A percentile compares a stretch with the other conserved stretches of the same genome.
Conservation (phyloP, 1,284 basidiomycete genomes). For the Austroboletus novae-zelandiae region DNA sequence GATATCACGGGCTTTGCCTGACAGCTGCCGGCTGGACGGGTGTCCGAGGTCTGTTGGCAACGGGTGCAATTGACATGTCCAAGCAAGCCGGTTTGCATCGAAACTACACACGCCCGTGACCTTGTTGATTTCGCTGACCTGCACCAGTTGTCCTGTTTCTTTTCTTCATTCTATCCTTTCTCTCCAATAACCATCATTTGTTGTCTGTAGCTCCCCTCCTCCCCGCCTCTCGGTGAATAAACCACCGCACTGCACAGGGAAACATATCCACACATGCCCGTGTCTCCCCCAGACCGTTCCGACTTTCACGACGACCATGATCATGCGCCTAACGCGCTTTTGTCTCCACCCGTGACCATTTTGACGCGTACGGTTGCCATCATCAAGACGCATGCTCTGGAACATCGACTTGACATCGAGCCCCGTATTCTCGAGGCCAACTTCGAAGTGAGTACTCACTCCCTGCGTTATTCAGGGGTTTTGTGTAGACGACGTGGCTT, state of each 20-base stretch:
- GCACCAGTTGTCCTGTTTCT: slow-evolving; percentile 11
- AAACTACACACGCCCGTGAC: slow-evolving; percentile 11
- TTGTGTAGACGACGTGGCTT: neutral
- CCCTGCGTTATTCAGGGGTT: slow-evolving; percentile 8
- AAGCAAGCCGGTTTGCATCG: slow-evolving; percentile 10
- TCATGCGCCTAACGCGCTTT: slow-evolving; percentile 1
- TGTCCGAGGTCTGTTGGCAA: slow-evolving; percentile 29
- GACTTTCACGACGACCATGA: slow-evolving; percentile 12
- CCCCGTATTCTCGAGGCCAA: slow-evolving; percentile 68
- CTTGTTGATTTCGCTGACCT: slow-evolving; percentile 15
- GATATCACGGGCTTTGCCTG: neutral
- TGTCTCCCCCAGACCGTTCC: slow-evolving; percentile 14
- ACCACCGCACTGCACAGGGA: slow-evolving; percentile 8
- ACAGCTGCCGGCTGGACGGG: neutral
- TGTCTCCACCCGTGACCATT: slow-evolving; percentile 12
- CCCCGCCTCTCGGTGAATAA: neutral
- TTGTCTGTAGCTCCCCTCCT: slow-evolving; percentile 22
- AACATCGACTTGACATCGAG: slow-evolving; percentile 72
- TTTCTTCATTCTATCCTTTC: slow-evolving; percentile 6
- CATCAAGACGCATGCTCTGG: slow-evolving; percentile 72
- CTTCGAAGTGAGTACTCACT: slow-evolving; percentile 59
- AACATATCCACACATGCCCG: slow-evolving; percentile 21
- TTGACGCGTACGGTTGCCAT: slow-evolving; percentile 71
- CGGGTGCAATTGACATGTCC: slow-evolving; percentile 16
- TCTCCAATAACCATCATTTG: slow-evolving; percentile 15